These are phyloP conservation scores for Thalassiosira allenii DNA, from an alignment of 352 stramenopile species.

Conservation along the genomic window DNA sequence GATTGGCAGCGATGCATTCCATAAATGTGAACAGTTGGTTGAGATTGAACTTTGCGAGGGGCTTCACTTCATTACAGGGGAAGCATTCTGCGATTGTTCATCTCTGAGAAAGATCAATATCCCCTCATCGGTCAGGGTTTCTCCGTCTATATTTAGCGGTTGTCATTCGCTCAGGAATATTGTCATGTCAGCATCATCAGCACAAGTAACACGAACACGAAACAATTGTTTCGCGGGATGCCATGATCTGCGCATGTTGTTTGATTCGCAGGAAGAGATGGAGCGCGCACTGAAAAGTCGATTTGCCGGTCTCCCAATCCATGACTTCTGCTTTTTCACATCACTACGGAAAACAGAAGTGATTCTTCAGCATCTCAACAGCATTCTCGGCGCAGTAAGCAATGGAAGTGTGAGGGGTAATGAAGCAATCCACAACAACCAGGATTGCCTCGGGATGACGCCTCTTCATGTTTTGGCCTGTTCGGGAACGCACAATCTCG, in stretches of 20 bases:
- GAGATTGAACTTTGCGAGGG: too few relatives aligned
- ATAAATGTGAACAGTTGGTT: too few relatives aligned
- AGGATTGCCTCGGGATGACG: not conserved
- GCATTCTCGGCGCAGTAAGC: too few relatives aligned
- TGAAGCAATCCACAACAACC: not conserved
- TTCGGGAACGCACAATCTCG: not conserved
- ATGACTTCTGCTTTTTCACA: not conserved
- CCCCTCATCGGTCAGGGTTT: not conserved
- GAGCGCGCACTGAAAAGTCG: not conserved
- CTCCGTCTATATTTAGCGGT: not conserved
- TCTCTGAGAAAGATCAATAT: not conserved
- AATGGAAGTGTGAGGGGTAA: too few relatives aligned
- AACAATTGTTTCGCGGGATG: not conserved
- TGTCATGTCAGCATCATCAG: not conserved
- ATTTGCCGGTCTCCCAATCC: not conserved
- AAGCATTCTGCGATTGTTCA: not conserved
- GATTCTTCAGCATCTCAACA: not conserved
- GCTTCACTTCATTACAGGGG: too few relatives aligned
- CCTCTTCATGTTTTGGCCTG: not conserved
- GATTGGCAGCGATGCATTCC: too few relatives aligned
- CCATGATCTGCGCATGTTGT: not conserved
- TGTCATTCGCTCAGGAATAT: not conserved
- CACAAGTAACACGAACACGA: not conserved
- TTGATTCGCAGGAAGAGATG: not conserved
- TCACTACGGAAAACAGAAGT: not conserved